Base-by-base conservation (phyloP, 2,329 filamentous ascomycete genomes). In the Leptographium radiaticola region DNA sequence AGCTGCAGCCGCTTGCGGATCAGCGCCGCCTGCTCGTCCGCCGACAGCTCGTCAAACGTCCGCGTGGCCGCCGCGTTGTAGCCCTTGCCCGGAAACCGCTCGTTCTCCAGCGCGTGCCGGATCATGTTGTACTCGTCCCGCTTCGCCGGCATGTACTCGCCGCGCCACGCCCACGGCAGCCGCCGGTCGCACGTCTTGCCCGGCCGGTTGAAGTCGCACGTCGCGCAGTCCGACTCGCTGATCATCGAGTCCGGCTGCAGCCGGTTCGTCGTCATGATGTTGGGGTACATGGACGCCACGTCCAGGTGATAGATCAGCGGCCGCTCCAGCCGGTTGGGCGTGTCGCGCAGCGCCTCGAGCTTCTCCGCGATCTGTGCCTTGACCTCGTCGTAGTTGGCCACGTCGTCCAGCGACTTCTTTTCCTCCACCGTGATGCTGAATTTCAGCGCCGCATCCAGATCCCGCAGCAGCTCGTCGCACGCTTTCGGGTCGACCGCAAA, bases 121-220 rank as follows among this genome's bases (percentile, higher is more conserved):
- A 98, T 95, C 93, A 98, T 98, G 70, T 97, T 97, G 77, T 98
- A 98, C 65, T 98, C 93, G 65, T 97, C 91, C 59, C 89, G 81
- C 66, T 98, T 97, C 0, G 93, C 89, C 3, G 93, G 93, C 31
- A 98, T 72, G 64, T 95, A 98, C 66, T 98, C 93, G 64, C 93
- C 93, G 82, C 93, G 83, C 93, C 93, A 98, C 2, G 93, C 82
- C 93, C 93, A 98, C 1, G 94, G 93, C 70, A 98, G 71, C 60
- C 94, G 80, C 62, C 93, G 80, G 70, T 98, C 93, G 65, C 93
- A 98, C 0, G 89, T 97, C 70, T 98, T 98, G 36, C 93, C 93
- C 0, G 93, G 93, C 46, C 93, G 77, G 61, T 98, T 98, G 75
- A 98, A 98, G 67, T 98, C 94, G 68, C 94, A 98, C 12, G 93